These are phyloP conservation scores for Nakazawaea ambrosiae DNA, from an alignment of 805 yeast genomes.

Conservation along the genomic window DNA sequence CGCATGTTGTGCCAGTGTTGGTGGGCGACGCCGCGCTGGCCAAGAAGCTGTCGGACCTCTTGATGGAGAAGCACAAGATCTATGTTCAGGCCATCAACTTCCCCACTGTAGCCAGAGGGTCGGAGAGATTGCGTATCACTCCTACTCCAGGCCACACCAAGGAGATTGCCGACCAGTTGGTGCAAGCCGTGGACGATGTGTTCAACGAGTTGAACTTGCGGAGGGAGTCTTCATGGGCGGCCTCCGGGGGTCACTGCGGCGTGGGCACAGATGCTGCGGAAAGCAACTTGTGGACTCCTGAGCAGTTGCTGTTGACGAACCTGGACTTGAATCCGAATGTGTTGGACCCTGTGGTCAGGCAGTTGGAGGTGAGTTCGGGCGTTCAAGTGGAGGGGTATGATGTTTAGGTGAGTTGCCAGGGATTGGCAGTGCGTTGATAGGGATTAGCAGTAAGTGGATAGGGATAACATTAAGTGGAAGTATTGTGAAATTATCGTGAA, in stretches of 20 bases:
- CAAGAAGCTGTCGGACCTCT: slow-evolving; percentile 81
- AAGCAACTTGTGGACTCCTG: slow-evolving; percentile 82
- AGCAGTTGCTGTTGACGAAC: slow-evolving; percentile 60
- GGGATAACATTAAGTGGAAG: too few relatives aligned
- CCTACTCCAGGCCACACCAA: slow-evolving; percentile 96
- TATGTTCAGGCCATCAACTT: slow-evolving; percentile 98
- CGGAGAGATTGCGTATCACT: slow-evolving; percentile 95
- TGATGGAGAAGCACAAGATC: slow-evolving; percentile 76
- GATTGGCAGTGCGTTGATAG: background rate
- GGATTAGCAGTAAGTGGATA: background rate
- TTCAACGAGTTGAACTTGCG: slow-evolving; percentile 69
- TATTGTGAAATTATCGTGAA: background rate
- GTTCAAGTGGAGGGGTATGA: slow-evolving; percentile 18
- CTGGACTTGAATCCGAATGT: slow-evolving; percentile 63
- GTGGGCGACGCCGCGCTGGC: slow-evolving; percentile 94
- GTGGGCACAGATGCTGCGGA: slow-evolving; percentile 56
- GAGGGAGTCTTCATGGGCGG: slow-evolving; percentile 72
- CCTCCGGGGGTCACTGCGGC: slow-evolving; percentile 83
- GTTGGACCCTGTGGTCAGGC: slow-evolving; percentile 51
- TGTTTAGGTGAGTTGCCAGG: too few relatives aligned
- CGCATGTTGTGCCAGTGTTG: slow-evolving; percentile 93
- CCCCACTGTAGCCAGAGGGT: slow-evolving; percentile 96
- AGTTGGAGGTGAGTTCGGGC: slow-evolving; percentile 71
- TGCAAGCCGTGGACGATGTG: slow-evolving; percentile 74
- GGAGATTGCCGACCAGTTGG: slow-evolving; percentile 66